Evolutionary conservation across 768 basidiomycete genomes (phyloP).

Genomic region (Nidula microcarpa): DNA sequence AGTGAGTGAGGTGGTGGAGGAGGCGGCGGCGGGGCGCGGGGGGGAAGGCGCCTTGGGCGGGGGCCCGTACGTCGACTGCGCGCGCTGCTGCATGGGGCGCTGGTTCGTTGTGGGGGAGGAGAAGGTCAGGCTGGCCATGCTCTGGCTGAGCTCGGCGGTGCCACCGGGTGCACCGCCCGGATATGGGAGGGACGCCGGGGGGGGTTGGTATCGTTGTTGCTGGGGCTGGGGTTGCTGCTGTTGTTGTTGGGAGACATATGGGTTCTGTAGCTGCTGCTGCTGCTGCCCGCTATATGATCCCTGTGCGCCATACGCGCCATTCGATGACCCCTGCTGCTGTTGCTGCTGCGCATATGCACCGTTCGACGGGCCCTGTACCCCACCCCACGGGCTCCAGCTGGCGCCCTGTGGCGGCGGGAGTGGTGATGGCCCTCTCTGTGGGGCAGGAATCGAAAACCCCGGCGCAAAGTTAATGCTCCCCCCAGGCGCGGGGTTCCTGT

Average conservation of each 20-base stretch:
- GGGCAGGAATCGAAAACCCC: slow-evolving; percentile 17
- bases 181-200: slow-evolving; percentile 7
- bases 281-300: no score
- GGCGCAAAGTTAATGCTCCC: slow-evolving; percentile 12
- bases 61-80: slow-evolving; percentile 16
- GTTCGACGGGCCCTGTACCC: no score
- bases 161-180: slow-evolving; percentile 11
- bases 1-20: slow-evolving; percentile 57
- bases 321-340: no score
- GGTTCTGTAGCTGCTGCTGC: no score
- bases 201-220: slow-evolving; percentile 1
- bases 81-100: slow-evolving; percentile 14
- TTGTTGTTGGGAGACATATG: slow-evolving; percentile 6
- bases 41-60: slow-evolving; percentile 47
- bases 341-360: no score
- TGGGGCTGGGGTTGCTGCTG: slow-evolving; percentile 15
- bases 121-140: slow-evolving; percentile 13
- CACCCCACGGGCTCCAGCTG: slow-evolving; percentile 12
- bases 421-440: not conserved
- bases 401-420: slow-evolving; percentile 8
- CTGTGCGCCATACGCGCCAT: no score
- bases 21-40: slow-evolving; percentile 35
- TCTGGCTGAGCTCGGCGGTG: slow-evolving; percentile 6
- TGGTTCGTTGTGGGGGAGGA: slow-evolving; percentile 17
- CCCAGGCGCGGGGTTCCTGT: slow-evolving; percentile 10